Percentiles rank a stretch among this genome's conserved stretches.
phyloP scores from a whole-genome alignment of 305 asterid genomes.

The Fraxinus platypoda region DNA sequence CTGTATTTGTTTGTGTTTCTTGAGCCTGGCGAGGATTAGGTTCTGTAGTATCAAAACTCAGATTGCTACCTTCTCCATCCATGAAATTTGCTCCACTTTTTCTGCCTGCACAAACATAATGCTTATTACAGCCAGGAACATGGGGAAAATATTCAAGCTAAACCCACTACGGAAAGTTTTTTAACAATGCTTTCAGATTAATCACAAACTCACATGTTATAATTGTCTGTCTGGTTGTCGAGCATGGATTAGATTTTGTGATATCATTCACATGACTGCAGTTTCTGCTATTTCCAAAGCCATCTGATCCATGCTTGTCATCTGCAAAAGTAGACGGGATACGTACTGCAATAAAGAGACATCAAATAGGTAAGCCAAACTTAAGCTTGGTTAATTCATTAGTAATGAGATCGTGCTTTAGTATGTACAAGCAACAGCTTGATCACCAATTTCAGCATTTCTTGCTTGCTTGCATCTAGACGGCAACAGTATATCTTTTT shows the following conservation, averaged over 20 bases:
- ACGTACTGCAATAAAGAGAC: neutral
- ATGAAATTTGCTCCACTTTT: neutral
- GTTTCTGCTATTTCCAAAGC: neutral
- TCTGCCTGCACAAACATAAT: neutral
- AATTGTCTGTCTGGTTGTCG: too few relatives aligned
- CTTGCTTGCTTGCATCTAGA: neutral
- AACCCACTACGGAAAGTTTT: neutral
- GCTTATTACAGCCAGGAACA: neutral
- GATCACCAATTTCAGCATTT: constrained; percentile 1
- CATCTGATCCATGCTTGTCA: neutral
- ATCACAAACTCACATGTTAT: neutral
- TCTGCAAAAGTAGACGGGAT: neutral
- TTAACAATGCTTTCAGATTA: neutral
- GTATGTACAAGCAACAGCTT: neutral
- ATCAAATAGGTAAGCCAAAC: neutral
- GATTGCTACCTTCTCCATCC: neutral
- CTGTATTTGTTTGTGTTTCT: neutral
- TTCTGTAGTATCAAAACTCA: neutral
- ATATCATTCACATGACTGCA: neutral
- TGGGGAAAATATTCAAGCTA: neutral
- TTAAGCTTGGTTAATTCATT: neutral
- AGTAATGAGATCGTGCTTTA: neutral
- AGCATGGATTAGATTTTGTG: neutral
- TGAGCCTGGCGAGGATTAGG: neutral
- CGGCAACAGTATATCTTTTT: neutral